Base-by-base conservation (phyloP, 805 yeast genomes). In the Barnettozyma siamensis region DNA sequence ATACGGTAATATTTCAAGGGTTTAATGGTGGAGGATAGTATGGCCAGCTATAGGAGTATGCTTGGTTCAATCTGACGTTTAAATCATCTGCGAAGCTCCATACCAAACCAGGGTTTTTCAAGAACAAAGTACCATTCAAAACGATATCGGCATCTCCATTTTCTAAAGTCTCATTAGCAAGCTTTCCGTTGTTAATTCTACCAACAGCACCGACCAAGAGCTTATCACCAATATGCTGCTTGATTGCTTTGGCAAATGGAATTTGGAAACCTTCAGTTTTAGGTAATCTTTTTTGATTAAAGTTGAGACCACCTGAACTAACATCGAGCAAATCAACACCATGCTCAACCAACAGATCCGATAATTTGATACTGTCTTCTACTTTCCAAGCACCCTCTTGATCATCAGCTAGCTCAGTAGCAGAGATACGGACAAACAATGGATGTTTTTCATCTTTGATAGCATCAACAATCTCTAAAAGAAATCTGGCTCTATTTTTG, bases 271-370 rank as follows among this genome's bases (percentile, higher is more conserved):
- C 72, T 3, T 41, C 42, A 15, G 15, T 11, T 5, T 34, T 33
- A n/a, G 24, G 18, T 17, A 53, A 41, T 50, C 66, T 50, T 19
- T 43, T 51, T 43, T 59, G 63, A 33, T 58, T 49, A 33, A 57
- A 44, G 47, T 59, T 60, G 51, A 66, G 67, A 35, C 79, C 79
- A 44, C 81, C 83, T 7, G 76, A 62, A 1, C 81, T 75, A 33
- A 72, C 65, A 51, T 79, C 84, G 29, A 78, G 46, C 15, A 77
- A 58, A 43, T 74, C 76, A 35, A 78, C 66, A 9, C 76, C 78
- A 38, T 57, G 62, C 18, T 66, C 63, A 15, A 60, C 59, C 7
- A 73, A 55, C 7, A 62, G 45, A n/a, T 63, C 60, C 1, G 71
- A 65, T 30, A 75, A 53, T 41, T 60, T 59, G 26, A 66, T 3